Evolutionary conservation across 768 basidiomycete genomes (phyloP).

Genomic region (Lactifluus echinatus): DNA sequence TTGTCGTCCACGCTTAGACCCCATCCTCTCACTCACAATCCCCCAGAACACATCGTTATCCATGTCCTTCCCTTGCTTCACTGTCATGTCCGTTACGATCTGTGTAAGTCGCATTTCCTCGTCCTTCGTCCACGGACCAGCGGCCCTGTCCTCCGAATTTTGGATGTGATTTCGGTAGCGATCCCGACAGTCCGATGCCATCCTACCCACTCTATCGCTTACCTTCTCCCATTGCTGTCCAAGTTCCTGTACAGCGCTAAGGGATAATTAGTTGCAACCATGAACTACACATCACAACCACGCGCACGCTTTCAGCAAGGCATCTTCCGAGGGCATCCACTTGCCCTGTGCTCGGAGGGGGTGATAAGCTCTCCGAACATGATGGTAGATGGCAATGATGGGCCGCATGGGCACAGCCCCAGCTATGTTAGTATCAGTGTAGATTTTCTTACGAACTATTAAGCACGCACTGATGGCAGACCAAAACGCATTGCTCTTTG

Average conservation of each 20-base stretch:
- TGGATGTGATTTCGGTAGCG: slow-evolving; percentile 78
- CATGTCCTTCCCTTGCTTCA: slow-evolving; percentile 59
- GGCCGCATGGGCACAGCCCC: slow-evolving; percentile 64
- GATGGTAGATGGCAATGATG: slow-evolving; percentile 77
- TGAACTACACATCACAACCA: not conserved
- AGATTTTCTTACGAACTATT: not conserved
- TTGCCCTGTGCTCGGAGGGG: slow-evolving; percentile 61
- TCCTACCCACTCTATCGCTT: slow-evolving; percentile 58
- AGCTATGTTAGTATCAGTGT: slow-evolving; percentile 34
- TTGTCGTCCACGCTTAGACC: slow-evolving; percentile 62
- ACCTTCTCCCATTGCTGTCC: slow-evolving; percentile 82
- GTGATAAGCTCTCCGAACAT: slow-evolving; percentile 61
- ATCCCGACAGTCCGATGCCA: slow-evolving; percentile 76
- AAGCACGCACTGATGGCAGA: slow-evolving; percentile 58
- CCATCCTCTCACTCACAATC: slow-evolving; percentile 69
- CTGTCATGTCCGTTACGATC: slow-evolving; percentile 70
- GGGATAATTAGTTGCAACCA: not conserved
- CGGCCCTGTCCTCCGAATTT: slow-evolving; percentile 50
- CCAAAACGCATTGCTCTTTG: slow-evolving; percentile 62
- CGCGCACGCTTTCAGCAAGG: slow-evolving; percentile 49
- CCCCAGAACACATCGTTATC: slow-evolving; percentile 84
- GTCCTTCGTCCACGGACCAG: slow-evolving; percentile 67
- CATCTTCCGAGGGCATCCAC: slow-evolving; percentile 64
- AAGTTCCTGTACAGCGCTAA: slow-evolving; percentile 56
- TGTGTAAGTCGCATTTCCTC: slow-evolving; percentile 68